phyloP scores from a whole-genome alignment of 371 early-diverging fungal species.

The Mucor irregularis region DNA sequence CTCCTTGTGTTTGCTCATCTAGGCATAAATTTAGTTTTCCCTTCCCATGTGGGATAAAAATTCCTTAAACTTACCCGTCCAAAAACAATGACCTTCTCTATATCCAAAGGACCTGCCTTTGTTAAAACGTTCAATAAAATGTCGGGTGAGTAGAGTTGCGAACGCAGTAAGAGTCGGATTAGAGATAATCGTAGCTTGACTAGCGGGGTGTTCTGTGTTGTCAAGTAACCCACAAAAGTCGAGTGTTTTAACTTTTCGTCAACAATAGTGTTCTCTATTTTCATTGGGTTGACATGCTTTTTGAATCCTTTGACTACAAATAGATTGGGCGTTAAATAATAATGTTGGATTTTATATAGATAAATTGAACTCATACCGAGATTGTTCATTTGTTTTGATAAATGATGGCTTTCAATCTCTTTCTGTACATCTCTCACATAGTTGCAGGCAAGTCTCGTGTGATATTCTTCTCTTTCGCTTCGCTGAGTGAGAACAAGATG shows the following conservation, averaged over 20 bases:
- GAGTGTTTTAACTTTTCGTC: slow-evolving; percentile 6
- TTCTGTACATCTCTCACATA: slow-evolving; percentile 51
- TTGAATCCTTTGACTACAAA: slow-evolving; percentile 27
- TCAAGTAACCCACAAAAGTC: slow-evolving; percentile 42
- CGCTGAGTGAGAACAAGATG: slow-evolving; percentile 53
- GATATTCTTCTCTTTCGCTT: slow-evolving; percentile 48
- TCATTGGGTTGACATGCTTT: not conserved
- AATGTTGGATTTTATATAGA: not conserved
- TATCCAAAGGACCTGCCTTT: slow-evolving; percentile 39
- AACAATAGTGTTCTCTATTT: not conserved
- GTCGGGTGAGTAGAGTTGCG: slow-evolving; percentile 33
- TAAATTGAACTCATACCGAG: slow-evolving; percentile 20
- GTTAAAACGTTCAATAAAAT: slow-evolving; percentile 22
- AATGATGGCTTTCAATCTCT: slow-evolving; percentile 20
- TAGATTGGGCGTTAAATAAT: not conserved
- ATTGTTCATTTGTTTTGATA: slow-evolving; percentile 18
- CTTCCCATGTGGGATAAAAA: not conserved
- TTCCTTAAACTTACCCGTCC: slow-evolving; percentile 42
- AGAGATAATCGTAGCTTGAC: slow-evolving; percentile 35
- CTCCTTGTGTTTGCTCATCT: slow-evolving; percentile 57
- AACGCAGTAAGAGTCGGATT: slow-evolving; percentile 37
- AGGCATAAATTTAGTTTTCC: not conserved
- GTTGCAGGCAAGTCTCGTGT: slow-evolving; percentile 54
- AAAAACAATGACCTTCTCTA: slow-evolving; percentile 54
- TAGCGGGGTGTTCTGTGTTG: slow-evolving; percentile 12